These are phyloP conservation scores for Ogataea pini DNA, from an alignment of 805 yeast genomes.

Conservation along the genomic window DNA sequence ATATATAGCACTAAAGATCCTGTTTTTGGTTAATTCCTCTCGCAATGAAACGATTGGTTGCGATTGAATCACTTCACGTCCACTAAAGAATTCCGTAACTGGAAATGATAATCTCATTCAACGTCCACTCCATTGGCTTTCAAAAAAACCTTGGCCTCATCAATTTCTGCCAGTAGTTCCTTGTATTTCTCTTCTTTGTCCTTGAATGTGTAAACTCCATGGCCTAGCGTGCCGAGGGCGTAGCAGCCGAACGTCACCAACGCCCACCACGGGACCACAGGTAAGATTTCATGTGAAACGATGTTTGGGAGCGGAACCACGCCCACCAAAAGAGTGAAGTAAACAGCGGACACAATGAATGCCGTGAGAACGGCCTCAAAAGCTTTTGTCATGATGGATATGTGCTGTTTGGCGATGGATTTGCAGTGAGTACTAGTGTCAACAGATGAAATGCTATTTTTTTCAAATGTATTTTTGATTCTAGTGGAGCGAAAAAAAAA, in stretches of 20 bases:
- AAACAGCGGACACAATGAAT: slow-evolving; percentile 50
- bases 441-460: neutral
- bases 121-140: slow-evolving; percentile 56
- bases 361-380: slow-evolving; percentile 54
- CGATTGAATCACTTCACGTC: no score
- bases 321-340: slow-evolving; percentile 51
- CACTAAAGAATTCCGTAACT: no score
- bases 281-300: slow-evolving; percentile 55
- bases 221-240: slow-evolving; percentile 66
- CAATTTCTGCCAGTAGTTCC: slow-evolving; percentile 60
- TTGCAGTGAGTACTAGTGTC: neutral
- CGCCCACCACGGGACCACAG: slow-evolving; percentile 70
- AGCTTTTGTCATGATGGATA: slow-evolving; percentile 59
- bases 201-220: slow-evolving; percentile 67
- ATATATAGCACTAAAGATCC: slow-evolving; percentile 1
- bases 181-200: slow-evolving; percentile 68
- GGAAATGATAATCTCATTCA: no score
- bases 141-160: slow-evolving; percentile 62
- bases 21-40: no score
- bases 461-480: slow-evolving; percentile 20
- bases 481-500: neutral
- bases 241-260: slow-evolving; percentile 69
- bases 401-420: neutral
- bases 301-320: slow-evolving; percentile 54
- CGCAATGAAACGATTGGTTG: no score